Base-by-base conservation (phyloP, 1,139 yeast genomes). In the Suhomyces yuchorum region DNA sequence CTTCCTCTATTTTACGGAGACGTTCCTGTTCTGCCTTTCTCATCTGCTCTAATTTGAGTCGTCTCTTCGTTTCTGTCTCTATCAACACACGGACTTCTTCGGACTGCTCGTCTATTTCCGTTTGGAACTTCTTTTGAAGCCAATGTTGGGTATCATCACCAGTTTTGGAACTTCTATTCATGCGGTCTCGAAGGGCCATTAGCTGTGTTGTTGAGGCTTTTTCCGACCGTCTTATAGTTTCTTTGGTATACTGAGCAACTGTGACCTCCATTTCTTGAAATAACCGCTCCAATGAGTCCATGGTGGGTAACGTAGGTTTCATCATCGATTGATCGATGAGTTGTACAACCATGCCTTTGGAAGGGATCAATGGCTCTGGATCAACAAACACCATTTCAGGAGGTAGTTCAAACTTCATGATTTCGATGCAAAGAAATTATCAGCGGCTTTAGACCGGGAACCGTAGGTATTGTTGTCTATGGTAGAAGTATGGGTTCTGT, bases 371-470 rank as follows among this genome's bases (percentile, higher is more conserved):
- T 22, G 40, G 37, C 26, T 28, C 43, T 30, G 40, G 41, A 17
- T 47, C 45, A 9, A 46, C 53, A 14, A 47, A 22, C n/a, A 49
- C 39, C 45, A 51, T 18, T 4, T 51, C 54, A 37, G 26, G 37
- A 4, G 54, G 54, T 11, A 51, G 42, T 34, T 49, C 52, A 37
- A 51, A 51, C 49, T 48, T 51, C 53, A 46, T 47, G 44, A 23
- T 30, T 8, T 30, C 18, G 18, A 30, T 15, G 38, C 26, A 14
- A 34, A 12, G 30, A 32, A 14, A 9, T 12, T 12, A 1, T 15
- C 2, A 22, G 30, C 30, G 39, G 40, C 17, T 39, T 8, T 12
- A 15, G 24, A 23, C 40, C 18, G 34, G 18, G 18, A 7, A 7
- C 30, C 30, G 5, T 17, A 19, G 17, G 26, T 20, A 5, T 20